These are phyloP conservation scores for Saturnispora zaruensis DNA, from an alignment of 805 yeast species.

Conservation along the genomic window DNA sequence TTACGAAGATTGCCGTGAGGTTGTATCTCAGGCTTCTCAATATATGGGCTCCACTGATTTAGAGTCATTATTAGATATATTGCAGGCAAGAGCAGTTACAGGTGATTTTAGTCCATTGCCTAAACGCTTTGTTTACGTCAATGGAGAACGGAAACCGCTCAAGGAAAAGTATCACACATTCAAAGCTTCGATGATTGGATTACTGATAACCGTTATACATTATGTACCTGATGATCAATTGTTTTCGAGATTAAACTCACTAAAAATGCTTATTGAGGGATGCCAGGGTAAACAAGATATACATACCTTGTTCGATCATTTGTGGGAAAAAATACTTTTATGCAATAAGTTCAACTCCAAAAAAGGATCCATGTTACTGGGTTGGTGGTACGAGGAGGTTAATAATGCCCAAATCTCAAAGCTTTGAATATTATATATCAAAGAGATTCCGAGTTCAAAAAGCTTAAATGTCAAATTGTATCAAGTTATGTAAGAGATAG, in stretches of 20 bases:
- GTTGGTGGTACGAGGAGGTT: slow-evolving; percentile 53
- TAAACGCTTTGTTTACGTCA: neutral
- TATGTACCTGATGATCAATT: slow-evolving; percentile 38
- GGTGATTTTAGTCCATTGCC: slow-evolving; percentile 11
- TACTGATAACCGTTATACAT: slow-evolving; percentile 45
- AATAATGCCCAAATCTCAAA: slow-evolving; percentile 15
- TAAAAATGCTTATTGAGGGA: slow-evolving; percentile 31
- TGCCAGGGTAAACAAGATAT: slow-evolving; percentile 27
- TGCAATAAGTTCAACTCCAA: slow-evolving; percentile 52
- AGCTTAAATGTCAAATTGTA: too few relatives aligned
- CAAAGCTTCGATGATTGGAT: slow-evolving; percentile 39
- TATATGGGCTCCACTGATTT: neutral
- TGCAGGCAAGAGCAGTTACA: slow-evolving; percentile 3
- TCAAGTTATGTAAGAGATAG: too few relatives aligned
- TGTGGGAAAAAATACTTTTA: slow-evolving; percentile 42
- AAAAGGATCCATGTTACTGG: slow-evolving; percentile 44
- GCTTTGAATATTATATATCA: slow-evolving; percentile 5
- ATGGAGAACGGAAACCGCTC: slow-evolving; percentile 12
- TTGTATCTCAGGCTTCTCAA: slow-evolving; percentile 28
- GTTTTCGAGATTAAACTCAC: slow-evolving; percentile 38
- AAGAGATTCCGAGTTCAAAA: too few relatives aligned
- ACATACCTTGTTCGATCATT: slow-evolving; percentile 29
- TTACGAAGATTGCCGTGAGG: slow-evolving; percentile 46
- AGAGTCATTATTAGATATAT: slow-evolving; percentile 6
- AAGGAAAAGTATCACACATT: slow-evolving; percentile 21